Percentiles rank a stretch among this genome's conserved stretches.
phyloP scores from a whole-genome alignment of 2,329 filamentous ascomycete genomes.

The Nakataea oryzae region DNA sequence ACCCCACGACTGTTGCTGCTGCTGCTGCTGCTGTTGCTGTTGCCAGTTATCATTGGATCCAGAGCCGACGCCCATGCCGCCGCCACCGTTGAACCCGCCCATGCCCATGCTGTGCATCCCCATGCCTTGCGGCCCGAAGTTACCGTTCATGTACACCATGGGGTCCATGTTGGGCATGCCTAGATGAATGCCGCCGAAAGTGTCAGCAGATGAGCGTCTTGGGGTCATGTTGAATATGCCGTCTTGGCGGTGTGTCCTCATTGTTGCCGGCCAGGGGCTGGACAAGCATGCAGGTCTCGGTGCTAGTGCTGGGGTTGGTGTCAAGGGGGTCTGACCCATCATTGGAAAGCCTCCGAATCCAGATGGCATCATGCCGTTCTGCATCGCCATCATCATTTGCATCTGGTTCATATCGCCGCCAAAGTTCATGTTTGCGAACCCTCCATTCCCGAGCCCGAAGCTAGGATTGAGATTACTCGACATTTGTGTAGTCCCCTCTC shows the following conservation, averaged over 20 bases:
- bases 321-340: constrained; percentile 66
- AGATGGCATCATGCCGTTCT: constrained; percentile 51
- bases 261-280: neutral
- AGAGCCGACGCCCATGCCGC: constrained; percentile 31
- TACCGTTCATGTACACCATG: constrained; percentile 71
- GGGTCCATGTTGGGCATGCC: constrained; percentile 80
- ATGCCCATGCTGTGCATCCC: constrained; percentile 60
- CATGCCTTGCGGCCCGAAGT: constrained; percentile 64
- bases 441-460: constrained; percentile 29
- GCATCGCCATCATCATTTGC: constrained; percentile 72
- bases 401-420: constrained; percentile 64
- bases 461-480: constrained; percentile 6
- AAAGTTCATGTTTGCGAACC: constrained; percentile 50
- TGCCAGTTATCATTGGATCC: constrained; percentile 65
- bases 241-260: neutral
- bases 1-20: constrained; percentile 62
- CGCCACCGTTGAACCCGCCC: constrained; percentile 57
- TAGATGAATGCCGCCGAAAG: constrained; percentile 17
- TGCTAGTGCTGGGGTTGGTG: neutral
- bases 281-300: neutral
- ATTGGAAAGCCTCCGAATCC: constrained; percentile 53
- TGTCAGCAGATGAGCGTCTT: neutral
- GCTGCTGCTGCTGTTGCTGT: constrained; percentile 65
- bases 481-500: constrained; percentile 2
- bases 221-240: neutral